A percentile compares a stretch with the other conserved stretches of the same genome.
These are phyloP conservation scores for Thinopyrum elongatum DNA, from an alignment of 176 grass and related monocot genomes.

Conservation along the genomic window DNA sequence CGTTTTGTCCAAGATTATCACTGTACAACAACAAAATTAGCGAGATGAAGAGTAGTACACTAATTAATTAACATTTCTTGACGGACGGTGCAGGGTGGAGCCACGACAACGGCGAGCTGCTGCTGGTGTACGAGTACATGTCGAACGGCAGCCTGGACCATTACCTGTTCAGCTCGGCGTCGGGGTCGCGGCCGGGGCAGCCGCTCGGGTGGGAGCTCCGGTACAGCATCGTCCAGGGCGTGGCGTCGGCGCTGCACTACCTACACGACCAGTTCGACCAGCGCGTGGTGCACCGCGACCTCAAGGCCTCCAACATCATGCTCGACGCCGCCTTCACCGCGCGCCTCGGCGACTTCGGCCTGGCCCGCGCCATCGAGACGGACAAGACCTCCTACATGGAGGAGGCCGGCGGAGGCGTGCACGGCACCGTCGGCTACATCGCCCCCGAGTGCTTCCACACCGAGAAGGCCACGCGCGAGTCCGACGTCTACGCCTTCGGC, in stretches of 20 bases:
- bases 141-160: conserved; percentile 75
- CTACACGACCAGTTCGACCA: conserved; percentile 97
- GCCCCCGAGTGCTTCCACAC: conserved; percentile 98
- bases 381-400: conserved; percentile 94
- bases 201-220: conserved; percentile 68
- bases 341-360: conserved; percentile 96
- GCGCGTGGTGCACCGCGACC: conserved; percentile 86
- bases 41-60: not conserved
- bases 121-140: conserved; percentile 88
- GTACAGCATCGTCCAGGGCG: conserved; percentile 69
- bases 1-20: not conserved
- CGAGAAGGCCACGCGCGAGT: conserved; percentile 86
- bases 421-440: conserved; percentile 83
- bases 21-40: not conserved
- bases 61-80: not conserved
- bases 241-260: conserved; percentile 86
- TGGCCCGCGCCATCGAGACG: conserved; percentile 77
- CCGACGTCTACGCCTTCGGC: conserved; percentile 85
- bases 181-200: not conserved
- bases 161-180: conserved; percentile 38
- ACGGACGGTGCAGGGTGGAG: conserved; percentile 60
- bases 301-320: conserved; percentile 98
- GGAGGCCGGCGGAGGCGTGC: conserved; percentile 54
- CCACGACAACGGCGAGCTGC: conserved; percentile 71
- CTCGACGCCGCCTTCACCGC: conserved; percentile 78